These are phyloP conservation scores for Penicillium brasilianum DNA, from an alignment of 2,329 filamentous ascomycete genomes.

Conservation along the genomic window DNA sequence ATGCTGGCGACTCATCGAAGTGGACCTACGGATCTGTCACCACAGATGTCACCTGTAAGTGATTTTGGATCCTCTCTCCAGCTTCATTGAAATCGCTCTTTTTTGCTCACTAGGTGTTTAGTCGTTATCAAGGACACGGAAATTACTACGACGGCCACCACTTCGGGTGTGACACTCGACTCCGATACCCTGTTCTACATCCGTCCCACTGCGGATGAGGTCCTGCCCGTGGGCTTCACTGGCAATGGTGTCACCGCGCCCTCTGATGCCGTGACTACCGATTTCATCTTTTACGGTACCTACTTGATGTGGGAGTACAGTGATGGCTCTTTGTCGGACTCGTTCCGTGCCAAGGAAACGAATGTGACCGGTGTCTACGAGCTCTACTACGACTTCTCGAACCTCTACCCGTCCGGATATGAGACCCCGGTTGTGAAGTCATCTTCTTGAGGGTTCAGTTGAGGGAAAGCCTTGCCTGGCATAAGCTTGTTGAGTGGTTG, in stretches of 20 bases:
- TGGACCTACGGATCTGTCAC: slow-evolving; percentile 25
- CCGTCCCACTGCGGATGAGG: slow-evolving; percentile 18
- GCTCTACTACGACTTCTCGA: slow-evolving; percentile 28
- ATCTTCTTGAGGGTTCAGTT: background rate
- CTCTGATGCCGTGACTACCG: slow-evolving; percentile 11
- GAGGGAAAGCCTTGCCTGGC: background rate
- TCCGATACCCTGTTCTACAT: slow-evolving; percentile 24
- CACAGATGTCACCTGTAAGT: slow-evolving; percentile 27
- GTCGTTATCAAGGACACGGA: slow-evolving; percentile 19
- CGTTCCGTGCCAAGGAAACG: slow-evolving; percentile 27
- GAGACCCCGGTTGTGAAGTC: slow-evolving; percentile 18
- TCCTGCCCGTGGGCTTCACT: slow-evolving; percentile 27
- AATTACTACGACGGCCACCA: slow-evolving; percentile 21
- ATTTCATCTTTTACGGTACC: slow-evolving; percentile 27
- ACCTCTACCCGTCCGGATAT: slow-evolving; percentile 22
- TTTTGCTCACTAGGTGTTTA: background rate
- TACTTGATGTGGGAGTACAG: slow-evolving; percentile 27
- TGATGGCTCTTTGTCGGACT: slow-evolving; percentile 18
- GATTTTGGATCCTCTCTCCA: background rate
- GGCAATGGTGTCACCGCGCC: slow-evolving; percentile 19
- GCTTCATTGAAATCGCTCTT: background rate
- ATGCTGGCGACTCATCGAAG: slow-evolving; percentile 24
- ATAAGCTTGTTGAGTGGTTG: background rate
- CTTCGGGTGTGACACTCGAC: slow-evolving; percentile 23
- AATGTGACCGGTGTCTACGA: slow-evolving; percentile 25